These are phyloP conservation scores for Henckelia pumila DNA, from an alignment of 257 asterid genomes.

Conservation along the genomic window DNA sequence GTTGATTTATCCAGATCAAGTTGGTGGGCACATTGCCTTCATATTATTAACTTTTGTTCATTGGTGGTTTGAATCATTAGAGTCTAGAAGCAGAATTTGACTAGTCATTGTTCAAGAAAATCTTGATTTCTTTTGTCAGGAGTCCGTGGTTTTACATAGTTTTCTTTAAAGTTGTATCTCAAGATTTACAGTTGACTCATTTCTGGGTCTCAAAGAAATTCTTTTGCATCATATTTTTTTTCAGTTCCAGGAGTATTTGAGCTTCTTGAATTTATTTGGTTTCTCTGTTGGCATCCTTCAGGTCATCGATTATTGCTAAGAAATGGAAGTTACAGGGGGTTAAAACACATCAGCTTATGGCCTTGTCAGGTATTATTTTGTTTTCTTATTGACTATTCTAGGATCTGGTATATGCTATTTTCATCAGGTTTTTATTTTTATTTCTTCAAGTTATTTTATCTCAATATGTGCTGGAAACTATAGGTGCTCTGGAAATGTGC, in stretches of 20 bases:
- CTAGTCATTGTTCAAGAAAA: conserved; percentile 1
- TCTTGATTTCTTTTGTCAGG: conserved; percentile 19
- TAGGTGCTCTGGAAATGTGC: conserved; percentile 55
- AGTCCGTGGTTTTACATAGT: conserved; percentile 1
- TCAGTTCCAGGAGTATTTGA: conserved; percentile 13
- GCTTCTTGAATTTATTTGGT: conserved; percentile 2
- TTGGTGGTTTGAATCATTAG: conserved; percentile 15
- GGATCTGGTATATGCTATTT: neutral
- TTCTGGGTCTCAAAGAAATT: conserved; percentile 2
- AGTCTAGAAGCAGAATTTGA: conserved; percentile 3
- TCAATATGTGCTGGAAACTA: conserved; percentile 14
- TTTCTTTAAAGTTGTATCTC: conserved; percentile 1
- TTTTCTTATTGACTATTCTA: neutral
- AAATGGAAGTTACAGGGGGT: conserved; percentile 74
- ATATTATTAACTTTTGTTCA: neutral
- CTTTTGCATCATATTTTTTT: conserved; percentile 12
- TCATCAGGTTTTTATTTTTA: neutral
- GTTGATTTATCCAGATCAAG: too few relatives aligned
- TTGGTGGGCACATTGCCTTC: too few relatives aligned
- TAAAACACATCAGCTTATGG: conserved; percentile 53
- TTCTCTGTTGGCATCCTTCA: conserved; percentile 19
- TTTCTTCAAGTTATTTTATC: neutral
- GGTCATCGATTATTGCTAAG: conserved; percentile 27
- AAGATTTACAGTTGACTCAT: neutral
- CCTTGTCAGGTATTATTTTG: conserved; percentile 45